Base-by-base conservation (phyloP, 192 early-diverging fungal genomes). In the Coemansia sp. region DNA sequence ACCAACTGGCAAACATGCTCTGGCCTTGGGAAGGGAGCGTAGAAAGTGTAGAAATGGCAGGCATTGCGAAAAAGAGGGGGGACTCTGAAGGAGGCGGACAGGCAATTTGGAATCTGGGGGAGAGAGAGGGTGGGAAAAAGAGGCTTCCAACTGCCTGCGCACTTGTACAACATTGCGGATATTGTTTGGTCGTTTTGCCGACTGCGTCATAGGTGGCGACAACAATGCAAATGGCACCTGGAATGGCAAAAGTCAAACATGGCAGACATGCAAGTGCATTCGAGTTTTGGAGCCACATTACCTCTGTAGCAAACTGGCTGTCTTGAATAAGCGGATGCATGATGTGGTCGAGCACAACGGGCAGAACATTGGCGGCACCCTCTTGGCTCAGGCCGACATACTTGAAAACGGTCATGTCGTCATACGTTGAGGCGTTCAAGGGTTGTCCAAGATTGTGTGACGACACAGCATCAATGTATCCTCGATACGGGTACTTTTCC, bases 301-400 rank as follows among this genome's bases (percentile, higher is more conserved):
- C 93, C 70, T 93, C 90, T 35, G 90, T 93, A 56, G 88, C 84
- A 73, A 93, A 94, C 60, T 93, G 89, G 49, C 82, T 82, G 64
- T 90, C 87, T 40, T 84, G 68, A 49, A 95, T 81, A 13, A 88
- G 87, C 39, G 93, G 93, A 62, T 89, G 75, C 59, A 94, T 78
- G 43, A 95, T 80, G 68, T 95, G 94, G 68, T 94, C 94, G 43
- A 94, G 75, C 39, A 89, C 91, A 0, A 91, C 87, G 20, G 93
- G 92, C 18, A 95, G 75, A 27, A 93, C 78, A 50, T 92, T 88
- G 5, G 88, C 69, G 67, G 90, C 87, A 15, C 89, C 93, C 64
- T 91, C 89, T 9, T 83, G 75, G 35, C 92, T 90, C 53, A 88
- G 85, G 11, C 85, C 87, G 12, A 73, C 70, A 62, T 93, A 87